Conservation (phyloP, 2,329 filamentous ascomycete species). For the Penicillium palitans region DNA sequence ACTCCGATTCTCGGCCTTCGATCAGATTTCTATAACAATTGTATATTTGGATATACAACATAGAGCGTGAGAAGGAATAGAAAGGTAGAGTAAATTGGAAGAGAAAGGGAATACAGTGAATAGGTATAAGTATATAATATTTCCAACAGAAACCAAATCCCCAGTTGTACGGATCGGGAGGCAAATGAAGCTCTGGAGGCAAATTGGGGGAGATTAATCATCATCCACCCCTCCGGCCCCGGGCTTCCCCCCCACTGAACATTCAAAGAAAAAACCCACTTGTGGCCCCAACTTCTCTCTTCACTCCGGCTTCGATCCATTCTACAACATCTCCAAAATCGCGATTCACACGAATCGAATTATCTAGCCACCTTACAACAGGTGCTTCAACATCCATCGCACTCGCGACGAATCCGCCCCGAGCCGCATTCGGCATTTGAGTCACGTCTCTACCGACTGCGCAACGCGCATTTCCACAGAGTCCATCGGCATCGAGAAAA, state of each 20-base stretch:
- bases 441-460: constrained; percentile 14
- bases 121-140: neutral
- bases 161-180: constrained; percentile 1
- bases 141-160: neutral
- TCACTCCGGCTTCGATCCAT: constrained; percentile 5
- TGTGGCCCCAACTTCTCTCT: constrained; percentile 7
- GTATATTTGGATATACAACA: neutral
- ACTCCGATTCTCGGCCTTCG: constrained; percentile 11
- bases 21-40: neutral
- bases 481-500: constrained; percentile 1
- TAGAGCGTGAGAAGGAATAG: neutral
- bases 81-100: neutral
- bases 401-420: constrained; percentile 3
- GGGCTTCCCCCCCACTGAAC: constrained; percentile 11
- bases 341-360: neutral
- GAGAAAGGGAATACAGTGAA: too few relatives aligned
- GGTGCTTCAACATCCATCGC: constrained; percentile 1
- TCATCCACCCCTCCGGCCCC: constrained; percentile 15
- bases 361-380: neutral
- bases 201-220: constrained; percentile 22
- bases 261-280: constrained; percentile 23
- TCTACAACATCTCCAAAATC: neutral
- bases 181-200: neutral
- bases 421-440: constrained; percentile 25
- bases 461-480: constrained; percentile 15